Percentiles rank a stretch among this genome's conserved stretches.
Conservation (phyloP, 2,329 filamentous ascomycete genomes). For the Arthroderma sp. region DNA sequence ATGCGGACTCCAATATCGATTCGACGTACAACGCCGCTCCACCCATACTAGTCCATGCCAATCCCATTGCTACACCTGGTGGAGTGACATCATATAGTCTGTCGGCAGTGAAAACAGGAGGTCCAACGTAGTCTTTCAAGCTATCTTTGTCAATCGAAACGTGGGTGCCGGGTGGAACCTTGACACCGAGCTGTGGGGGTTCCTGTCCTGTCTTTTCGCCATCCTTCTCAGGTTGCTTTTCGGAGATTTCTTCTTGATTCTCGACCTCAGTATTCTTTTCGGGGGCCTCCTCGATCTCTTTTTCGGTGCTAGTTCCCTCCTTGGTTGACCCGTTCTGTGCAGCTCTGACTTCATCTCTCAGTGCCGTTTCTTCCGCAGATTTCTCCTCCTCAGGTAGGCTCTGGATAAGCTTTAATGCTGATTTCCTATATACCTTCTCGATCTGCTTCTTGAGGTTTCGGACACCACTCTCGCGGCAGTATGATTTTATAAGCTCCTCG, state of each 20-base stretch:
- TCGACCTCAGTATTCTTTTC: too few species aligned
- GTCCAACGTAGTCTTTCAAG: slow-evolving; percentile 91
- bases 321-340: slow-evolving; percentile 51
- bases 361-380: slow-evolving; percentile 44
- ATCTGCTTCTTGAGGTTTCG: slow-evolving; percentile 99
- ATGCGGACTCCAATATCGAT: slow-evolving; percentile 76
- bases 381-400: slow-evolving; percentile 10
- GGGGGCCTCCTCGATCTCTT: neutral
- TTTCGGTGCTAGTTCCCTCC: slow-evolving; percentile 15
- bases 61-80: slow-evolving; percentile 89
- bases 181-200: slow-evolving; percentile 34
- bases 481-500: slow-evolving; percentile 94
- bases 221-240: neutral
- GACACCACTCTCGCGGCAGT: slow-evolving; percentile 93
- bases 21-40: slow-evolving; percentile 95
- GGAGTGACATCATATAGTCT: slow-evolving; percentile 88
- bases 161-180: slow-evolving; percentile 80
- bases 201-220: slow-evolving; percentile 9
- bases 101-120: slow-evolving; percentile 89
- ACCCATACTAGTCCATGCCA: slow-evolving; percentile 96
- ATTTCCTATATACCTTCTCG: slow-evolving; percentile 96
- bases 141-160: slow-evolving; percentile 79
- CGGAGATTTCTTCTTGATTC: neutral
- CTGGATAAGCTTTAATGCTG: slow-evolving; percentile 90
- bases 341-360: slow-evolving; percentile 75